Evolutionary conservation across 495 filamentous ascomycete genomes (phyloP).

Genomic region (Aspergillus cavernicola): DNA sequence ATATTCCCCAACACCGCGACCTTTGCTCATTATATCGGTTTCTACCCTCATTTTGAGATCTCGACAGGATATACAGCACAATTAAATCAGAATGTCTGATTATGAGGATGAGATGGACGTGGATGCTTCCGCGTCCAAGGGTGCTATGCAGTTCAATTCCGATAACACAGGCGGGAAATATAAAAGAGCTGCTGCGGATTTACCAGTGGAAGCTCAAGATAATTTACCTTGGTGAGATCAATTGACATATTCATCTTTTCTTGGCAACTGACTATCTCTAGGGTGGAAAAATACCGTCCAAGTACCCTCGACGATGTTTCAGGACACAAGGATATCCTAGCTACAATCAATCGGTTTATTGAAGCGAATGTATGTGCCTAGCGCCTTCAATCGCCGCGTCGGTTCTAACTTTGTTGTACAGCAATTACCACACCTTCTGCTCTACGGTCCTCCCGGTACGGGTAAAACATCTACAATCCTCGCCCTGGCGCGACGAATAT

Average conservation of each 20-base stretch:
- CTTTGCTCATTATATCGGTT: neutral
- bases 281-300: conserved; percentile 99
- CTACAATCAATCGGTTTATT: conserved; percentile 96
- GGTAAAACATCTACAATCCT: conserved; percentile 98
- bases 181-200: conserved; percentile 86
- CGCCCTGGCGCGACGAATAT: conserved; percentile 84
- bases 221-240: conserved; percentile 77
- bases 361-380: conserved; percentile 65
- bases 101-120: conserved; percentile 90
- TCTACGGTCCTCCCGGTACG: conserved; percentile 95
- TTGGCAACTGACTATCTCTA: conserved; percentile 27
- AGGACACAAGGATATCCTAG: conserved; percentile 95
- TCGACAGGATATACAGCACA: neutral
- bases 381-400: neutral
- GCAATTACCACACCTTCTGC: conserved; percentile 91
- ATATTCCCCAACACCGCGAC: conserved; percentile 5
- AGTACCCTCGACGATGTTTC: conserved; percentile 86
- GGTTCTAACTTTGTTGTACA: conserved; percentile 23
- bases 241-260: neutral
- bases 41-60: neutral
- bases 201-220: conserved; percentile 92
- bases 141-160: conserved; percentile 53
- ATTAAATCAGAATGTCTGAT: conserved; percentile 69
- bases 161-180: conserved; percentile 68
- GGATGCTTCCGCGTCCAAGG: conserved; percentile 52